Conservation (phyloP, 495 filamentous ascomycete genomes). For the Aspergillus taichungensis region DNA sequence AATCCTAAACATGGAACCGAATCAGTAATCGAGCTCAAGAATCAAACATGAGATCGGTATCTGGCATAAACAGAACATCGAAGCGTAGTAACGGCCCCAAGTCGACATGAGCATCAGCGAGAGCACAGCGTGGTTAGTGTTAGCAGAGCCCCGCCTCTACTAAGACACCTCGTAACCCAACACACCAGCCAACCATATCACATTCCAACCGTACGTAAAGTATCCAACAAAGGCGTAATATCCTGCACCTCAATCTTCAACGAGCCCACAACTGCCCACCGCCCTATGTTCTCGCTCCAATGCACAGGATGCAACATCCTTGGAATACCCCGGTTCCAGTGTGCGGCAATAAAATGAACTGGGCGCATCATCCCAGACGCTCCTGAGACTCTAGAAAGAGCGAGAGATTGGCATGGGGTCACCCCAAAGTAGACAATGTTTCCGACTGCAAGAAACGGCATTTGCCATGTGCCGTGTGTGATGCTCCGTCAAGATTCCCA, state of each 20-base stretch:
- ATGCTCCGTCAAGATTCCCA: not conserved
- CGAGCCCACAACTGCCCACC: no score
- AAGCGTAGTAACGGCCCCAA: constrained; percentile 18
- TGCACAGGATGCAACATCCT: no score
- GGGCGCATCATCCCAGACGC: no score
- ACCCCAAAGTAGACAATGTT: no score
- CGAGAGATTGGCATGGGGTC: constrained; percentile 1
- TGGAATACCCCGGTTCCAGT: no score
- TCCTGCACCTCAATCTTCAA: not conserved
- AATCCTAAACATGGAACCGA: constrained; percentile 64
- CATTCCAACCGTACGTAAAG: no score
- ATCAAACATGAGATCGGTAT: constrained; percentile 6
- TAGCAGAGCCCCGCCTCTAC: not conserved
- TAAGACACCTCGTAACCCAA: not conserved
- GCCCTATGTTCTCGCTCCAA: no score
- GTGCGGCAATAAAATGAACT: no score
- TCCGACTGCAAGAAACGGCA: no score
- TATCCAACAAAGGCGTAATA: no score
- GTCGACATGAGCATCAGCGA: constrained; percentile 54
- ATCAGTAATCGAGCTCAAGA: constrained; percentile 34
- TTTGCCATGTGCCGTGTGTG: not conserved
- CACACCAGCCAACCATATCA: not conserved
- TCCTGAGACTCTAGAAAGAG: not conserved
- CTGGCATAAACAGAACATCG: constrained; percentile 16
- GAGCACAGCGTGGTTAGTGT: constrained; percentile 57